Evolutionary conservation across 1,139 yeast genomes (phyloP), one percentile per base, ranked within the genome.

Genomic region (Pichia sp.): DNA sequence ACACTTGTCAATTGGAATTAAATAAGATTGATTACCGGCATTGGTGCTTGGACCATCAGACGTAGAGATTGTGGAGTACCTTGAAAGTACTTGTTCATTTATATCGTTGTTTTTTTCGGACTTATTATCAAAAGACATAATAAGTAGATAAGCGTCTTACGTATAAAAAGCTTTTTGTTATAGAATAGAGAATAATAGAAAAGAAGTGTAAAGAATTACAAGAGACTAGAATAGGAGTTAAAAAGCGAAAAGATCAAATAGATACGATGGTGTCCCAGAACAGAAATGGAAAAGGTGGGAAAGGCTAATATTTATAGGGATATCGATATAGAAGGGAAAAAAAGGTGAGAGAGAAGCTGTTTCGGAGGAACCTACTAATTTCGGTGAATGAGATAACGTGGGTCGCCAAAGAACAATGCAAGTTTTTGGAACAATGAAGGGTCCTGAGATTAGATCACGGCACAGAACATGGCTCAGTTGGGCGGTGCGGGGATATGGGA

Each of bases 1-100:
- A 28, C 74, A 73, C 52, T 71, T 67, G 9, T 67, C 64, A 41
- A 71, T 61, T 0, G 71, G 49, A 16, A 73, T 60, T 53, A 76
- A 64, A 58, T 73, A 73, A n/a, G 61, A 47, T 44, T 58, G 59
- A 19, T 51, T 30, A 22, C 54, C 60, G 5, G 55, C 55, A 44
- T 43, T 46, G 18, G 42, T 30, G 10, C n/a, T 29, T 4, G 36
- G 51, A 1, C 44, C 16, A 22, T 48, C 52, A 4, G 56, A 19
- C 4, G 49, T 34, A 10, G 45, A 34, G 5, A 19, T 36, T 36
- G 55, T 44, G 6, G 58, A 51, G 19, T 42, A 44, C 2, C 60
- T 36, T 9, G 58, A 51, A n/a, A 52, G 44, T 16, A 39, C 50
- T 28, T 52, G 45, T 42, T 56, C 56, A 18, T 44, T 18, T 36